Base-by-base conservation (phyloP, 805 yeast genomes). In the Wickerhamomyces hampshirensis region DNA sequence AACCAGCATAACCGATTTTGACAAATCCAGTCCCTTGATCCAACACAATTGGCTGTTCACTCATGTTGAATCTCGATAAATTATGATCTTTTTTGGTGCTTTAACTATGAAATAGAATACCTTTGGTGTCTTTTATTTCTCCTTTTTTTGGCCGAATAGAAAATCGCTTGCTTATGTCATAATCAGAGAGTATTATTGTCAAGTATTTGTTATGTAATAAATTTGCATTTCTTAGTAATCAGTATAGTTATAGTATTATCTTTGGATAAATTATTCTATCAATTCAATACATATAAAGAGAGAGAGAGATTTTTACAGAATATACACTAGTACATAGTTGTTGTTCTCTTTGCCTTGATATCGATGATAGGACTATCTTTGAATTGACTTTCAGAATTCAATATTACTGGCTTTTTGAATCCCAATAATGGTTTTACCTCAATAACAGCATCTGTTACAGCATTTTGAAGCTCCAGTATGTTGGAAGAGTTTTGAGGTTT, bases 1-100 rank as follows among this genome's bases (percentile, higher is more conserved):
- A 84, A 23, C 98, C 97, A 26, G 94, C 96, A 55, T 96, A 77
- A 41, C 98, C 98, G 50, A 91, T 86, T 61, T 89, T 91, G 37
- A 91, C 97, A 59, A 93, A 93, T 39, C 98, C 98, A 33, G 98
- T 93, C 68, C 98, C 98, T 69, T 93, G 98, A 68, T 93, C 98
- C 51, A 93, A 85, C 51, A 93, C 98, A 37, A 54, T 54, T 30
- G 59, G 59, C 23, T 39, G 48, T 29, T 44, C 48, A 23, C 42
- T 43, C 56, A 52, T 52, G n/a, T n/a, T n/a, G n/a, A n/a, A n/a
- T n/a, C n/a, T n/a, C n/a, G n/a, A n/a, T n/a, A n/a, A n/a, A n/a
- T n/a, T n/a, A n/a, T n/a, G 24, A 21, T 7, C 7, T 21, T 7
- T 21, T 37, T 18, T n/a, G 28, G 34, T 26, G 16, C 13, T 30